Conservation (phyloP, 1,139 yeast species). For the Citeromyces siamensis region DNA sequence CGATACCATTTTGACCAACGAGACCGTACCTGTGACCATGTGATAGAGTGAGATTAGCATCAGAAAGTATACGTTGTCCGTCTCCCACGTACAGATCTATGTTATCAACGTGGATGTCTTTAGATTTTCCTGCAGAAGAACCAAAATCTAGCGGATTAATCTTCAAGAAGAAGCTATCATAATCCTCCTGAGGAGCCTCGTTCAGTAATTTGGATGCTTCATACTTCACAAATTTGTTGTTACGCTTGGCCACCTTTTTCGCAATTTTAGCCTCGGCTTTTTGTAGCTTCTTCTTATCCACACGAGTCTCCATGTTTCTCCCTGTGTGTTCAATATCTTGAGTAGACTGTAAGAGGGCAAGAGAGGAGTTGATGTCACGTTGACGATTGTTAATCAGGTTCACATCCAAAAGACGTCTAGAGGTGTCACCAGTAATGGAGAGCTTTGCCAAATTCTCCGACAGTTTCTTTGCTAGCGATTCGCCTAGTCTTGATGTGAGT, state of each 20-base stretch:
- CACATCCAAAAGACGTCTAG: conserved; percentile 67
- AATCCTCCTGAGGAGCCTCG: conserved; percentile 54
- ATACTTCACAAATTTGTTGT: conserved; percentile 75
- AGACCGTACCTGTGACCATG: conserved; percentile 94
- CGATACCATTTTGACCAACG: conserved; percentile 98
- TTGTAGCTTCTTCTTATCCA: conserved; percentile 90
- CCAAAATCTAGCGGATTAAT: conserved; percentile 93
- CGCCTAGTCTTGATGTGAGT: conserved; percentile 31
- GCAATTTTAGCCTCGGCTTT: conserved; percentile 97
- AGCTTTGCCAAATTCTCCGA: conserved; percentile 58
- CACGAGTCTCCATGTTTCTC: conserved; percentile 84
- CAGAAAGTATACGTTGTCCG: conserved; percentile 85
- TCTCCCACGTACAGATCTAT: conserved; percentile 93
- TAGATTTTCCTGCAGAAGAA: conserved; percentile 84
- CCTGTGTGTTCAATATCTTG: conserved; percentile 87
- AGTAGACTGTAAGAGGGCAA: conserved; percentile 63
- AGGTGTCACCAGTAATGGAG: conserved; percentile 62
- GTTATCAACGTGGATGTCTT: conserved; percentile 86
- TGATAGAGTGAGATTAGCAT: conserved; percentile 76
- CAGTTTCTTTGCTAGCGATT: conserved; percentile 41
- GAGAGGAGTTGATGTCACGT: conserved; percentile 60
- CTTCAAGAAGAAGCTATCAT: conserved; percentile 88
- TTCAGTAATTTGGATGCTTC: conserved; percentile 85
- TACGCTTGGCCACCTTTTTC: conserved; percentile 90
- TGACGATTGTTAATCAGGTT: conserved; percentile 54